phyloP scores from a whole-genome alignment of 202 grass and related monocot species.

The Cymbopogon flexuosus region DNA sequence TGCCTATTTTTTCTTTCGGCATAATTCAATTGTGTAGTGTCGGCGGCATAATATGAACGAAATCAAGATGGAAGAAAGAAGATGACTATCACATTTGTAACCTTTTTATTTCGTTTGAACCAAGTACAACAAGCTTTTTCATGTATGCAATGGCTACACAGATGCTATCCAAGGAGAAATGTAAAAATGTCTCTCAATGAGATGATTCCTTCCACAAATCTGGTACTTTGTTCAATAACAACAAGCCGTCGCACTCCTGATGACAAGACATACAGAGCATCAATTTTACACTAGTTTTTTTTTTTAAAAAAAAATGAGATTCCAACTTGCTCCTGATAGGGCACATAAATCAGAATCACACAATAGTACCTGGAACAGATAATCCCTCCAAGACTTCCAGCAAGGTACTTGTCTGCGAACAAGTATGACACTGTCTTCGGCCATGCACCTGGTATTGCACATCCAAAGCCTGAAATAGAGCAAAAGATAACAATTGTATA shows the following conservation, averaged over 20 bases:
- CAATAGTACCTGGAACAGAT: conserved; percentile 53
- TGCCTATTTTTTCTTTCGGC: neutral
- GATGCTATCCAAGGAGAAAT: conserved; percentile 51
- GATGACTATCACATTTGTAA: conserved; percentile 25
- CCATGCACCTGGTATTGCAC: conserved; percentile 59
- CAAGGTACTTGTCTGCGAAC: conserved; percentile 43
- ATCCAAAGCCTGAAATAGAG: conserved; percentile 49
- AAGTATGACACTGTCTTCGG: conserved; percentile 46
- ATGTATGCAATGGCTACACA: conserved; percentile 58
- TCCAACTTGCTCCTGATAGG: neutral
- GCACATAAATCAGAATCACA: neutral
- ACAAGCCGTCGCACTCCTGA: conserved; percentile 60
- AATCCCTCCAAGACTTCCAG: conserved; percentile 47
- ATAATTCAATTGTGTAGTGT: neutral
- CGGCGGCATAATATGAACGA: neutral
- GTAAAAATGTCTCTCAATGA: conserved; percentile 60
- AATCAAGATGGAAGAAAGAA: neutral
- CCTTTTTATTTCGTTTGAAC: conserved; percentile 39
- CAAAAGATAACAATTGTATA: neutral
- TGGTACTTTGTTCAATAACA: conserved; percentile 46
- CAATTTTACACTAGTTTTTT: neutral
- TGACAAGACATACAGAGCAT: neutral
- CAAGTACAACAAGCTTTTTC: conserved; percentile 46
- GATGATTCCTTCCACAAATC: conserved; percentile 62
- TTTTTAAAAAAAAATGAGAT: conserved; percentile 5